Conservation (phyloP, 805 yeast species). For the Candida quercuum region DNA sequence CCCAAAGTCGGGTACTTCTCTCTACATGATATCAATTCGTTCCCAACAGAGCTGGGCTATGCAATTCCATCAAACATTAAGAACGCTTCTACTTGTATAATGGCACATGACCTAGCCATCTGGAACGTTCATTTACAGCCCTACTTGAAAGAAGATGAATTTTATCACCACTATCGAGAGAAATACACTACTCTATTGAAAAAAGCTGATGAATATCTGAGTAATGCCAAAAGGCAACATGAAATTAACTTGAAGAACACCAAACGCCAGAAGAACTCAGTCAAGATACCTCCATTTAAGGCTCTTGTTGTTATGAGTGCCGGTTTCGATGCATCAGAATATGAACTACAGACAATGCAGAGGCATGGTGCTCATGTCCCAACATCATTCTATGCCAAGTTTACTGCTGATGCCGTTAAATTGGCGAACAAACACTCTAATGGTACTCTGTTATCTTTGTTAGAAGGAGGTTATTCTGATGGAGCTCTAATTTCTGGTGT, state of each 20-base stretch:
- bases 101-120: slow-evolving; percentile 69
- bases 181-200: slow-evolving; percentile 57
- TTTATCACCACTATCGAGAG: slow-evolving; percentile 52
- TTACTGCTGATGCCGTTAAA: slow-evolving; percentile 67
- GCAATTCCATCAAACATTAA: slow-evolving; percentile 67
- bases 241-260: slow-evolving; percentile 17
- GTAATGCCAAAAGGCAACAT: slow-evolving; percentile 39
- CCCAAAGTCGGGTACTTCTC: slow-evolving; percentile 81
- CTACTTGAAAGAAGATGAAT: slow-evolving; percentile 60
- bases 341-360: slow-evolving; percentile 80
- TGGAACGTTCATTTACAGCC: slow-evolving; percentile 82
- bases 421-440: slow-evolving; percentile 57
- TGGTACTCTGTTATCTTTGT: slow-evolving; percentile 59
- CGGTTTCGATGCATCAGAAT: slow-evolving; percentile 85
- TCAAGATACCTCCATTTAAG: slow-evolving; percentile 35
- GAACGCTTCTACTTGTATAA: slow-evolving; percentile 74
- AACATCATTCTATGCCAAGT: slow-evolving; percentile 66
- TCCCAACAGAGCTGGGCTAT: slow-evolving; percentile 76
- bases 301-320: slow-evolving; percentile 72
- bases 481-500: slow-evolving; percentile 77
- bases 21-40: slow-evolving; percentile 78
- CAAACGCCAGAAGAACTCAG: slow-evolving; percentile 12
- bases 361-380: slow-evolving; percentile 80
- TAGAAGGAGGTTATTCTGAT: slow-evolving; percentile 87
- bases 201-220: slow-evolving; percentile 62